Percentiles rank a stretch among this genome's conserved stretches.
These are phyloP conservation scores for Buddleja alternifolia DNA, from an alignment of 257 asterid species.

Conservation along the genomic window DNA sequence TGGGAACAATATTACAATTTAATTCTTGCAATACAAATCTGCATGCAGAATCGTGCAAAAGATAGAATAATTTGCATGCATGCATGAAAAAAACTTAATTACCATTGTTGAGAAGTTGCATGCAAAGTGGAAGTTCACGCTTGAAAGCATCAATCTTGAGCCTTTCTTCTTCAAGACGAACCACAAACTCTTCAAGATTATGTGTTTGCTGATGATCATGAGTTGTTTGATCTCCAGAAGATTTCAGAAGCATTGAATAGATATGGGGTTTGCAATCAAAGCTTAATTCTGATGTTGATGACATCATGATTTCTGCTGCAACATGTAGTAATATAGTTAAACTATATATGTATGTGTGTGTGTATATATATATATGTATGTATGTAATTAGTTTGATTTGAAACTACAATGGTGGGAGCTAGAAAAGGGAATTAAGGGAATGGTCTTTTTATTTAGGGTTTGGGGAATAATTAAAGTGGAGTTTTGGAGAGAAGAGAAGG, in stretches of 20 bases:
- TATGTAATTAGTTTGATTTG: slow-evolving; percentile 24
- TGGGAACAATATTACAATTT: too few relatives aligned
- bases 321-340: slow-evolving; percentile 22
- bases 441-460: slow-evolving; percentile 51
- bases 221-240: slow-evolving; percentile 55
- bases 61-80: not conserved
- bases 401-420: slow-evolving; percentile 42
- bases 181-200: slow-evolving; percentile 77
- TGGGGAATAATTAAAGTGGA: slow-evolving; percentile 71
- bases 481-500: slow-evolving; percentile 55
- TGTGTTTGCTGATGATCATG: slow-evolving; percentile 55
- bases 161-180: slow-evolving; percentile 85
- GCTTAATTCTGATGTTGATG: slow-evolving; percentile 71
- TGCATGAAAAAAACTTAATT: not conserved
- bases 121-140: slow-evolving; percentile 97
- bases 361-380: not conserved
- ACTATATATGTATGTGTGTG: not conserved
- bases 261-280: slow-evolving; percentile 79
- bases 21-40: too few relatives aligned
- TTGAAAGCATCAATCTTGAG: slow-evolving; percentile 97
- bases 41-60: not conserved
- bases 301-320: slow-evolving; percentile 55
- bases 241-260: slow-evolving; percentile 68
- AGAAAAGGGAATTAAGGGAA: slow-evolving; percentile 43
- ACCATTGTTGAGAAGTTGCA: slow-evolving; percentile 95